Evolutionary conservation across 106 monocot species (phyloP).

Genomic region (Dendrobium nobile): DNA sequence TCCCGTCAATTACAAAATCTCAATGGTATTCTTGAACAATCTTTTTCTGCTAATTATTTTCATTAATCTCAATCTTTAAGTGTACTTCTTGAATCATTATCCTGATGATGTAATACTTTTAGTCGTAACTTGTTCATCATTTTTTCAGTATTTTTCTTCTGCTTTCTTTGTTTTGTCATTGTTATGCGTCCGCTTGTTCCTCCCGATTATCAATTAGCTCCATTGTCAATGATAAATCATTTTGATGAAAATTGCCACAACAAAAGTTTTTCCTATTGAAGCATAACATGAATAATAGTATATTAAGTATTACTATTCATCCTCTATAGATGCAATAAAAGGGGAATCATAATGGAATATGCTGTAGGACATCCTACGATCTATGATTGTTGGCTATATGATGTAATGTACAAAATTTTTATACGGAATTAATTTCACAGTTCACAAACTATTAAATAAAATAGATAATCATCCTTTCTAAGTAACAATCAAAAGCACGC

Average conservation of each 20-base stretch:
- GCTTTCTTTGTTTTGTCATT: background rate
- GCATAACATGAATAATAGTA: no score
- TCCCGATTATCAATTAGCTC: background rate
- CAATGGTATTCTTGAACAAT: background rate
- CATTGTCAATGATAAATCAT: no score
- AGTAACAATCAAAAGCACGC: no score
- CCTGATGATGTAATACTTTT: background rate
- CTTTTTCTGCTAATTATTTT: background rate
- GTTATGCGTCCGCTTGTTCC: background rate
- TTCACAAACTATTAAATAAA: no score
- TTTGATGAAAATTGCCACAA: no score
- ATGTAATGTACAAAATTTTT: no score
- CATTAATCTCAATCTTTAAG: background rate
- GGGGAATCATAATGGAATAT: background rate
- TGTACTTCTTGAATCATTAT: constrained; percentile 1
- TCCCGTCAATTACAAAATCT: constrained; percentile 1
- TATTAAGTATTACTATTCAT: background rate
- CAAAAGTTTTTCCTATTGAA: no score
- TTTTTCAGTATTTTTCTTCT: background rate
- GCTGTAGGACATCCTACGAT: background rate
- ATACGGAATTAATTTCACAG: no score
- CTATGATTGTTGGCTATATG: no score
- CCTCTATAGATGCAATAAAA: background rate
- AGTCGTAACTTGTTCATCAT: background rate
- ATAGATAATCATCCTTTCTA: no score